phyloP scores from a whole-genome alignment of 768 basidiomycete species.

The Suillus spraguei region DNA sequence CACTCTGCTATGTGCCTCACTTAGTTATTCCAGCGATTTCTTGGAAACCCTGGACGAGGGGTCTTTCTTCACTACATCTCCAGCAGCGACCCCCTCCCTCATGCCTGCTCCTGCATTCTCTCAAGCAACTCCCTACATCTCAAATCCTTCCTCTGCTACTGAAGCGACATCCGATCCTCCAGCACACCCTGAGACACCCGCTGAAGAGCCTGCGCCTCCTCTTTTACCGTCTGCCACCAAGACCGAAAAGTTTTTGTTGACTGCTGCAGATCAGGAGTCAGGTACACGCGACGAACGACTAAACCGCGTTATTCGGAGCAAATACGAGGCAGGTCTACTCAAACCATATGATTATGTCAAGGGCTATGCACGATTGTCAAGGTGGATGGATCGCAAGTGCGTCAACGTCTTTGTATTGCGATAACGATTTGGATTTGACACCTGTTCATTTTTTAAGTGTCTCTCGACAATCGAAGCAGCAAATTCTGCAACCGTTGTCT shows the following conservation, averaged over 20 bases:
- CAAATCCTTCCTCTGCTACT: conserved; percentile 19
- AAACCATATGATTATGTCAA: conserved; percentile 98
- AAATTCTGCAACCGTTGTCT: conserved; percentile 88
- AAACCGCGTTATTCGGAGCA: conserved; percentile 90
- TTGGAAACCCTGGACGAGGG: conserved; percentile 86
- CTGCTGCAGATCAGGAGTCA: conserved; percentile 92
- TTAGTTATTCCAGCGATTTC: conserved; percentile 64
- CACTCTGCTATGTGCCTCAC: neutral
- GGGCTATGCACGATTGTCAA: conserved; percentile 86
- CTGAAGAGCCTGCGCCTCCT: conserved; percentile 45
- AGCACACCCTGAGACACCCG: conserved; percentile 26
- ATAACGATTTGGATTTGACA: neutral
- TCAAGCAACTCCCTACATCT: conserved; percentile 20
- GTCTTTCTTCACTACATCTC: conserved; percentile 71
- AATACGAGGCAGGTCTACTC: conserved; percentile 93
- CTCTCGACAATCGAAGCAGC: conserved; percentile 87
- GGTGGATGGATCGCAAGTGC: conserved; percentile 96
- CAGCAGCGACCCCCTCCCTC: conserved; percentile 51
- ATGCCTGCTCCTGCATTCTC: conserved; percentile 43
- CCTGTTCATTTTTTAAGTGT: conserved; percentile 50
- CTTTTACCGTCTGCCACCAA: conserved; percentile 75
- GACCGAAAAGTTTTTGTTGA: conserved; percentile 88
- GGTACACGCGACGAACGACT: conserved; percentile 90
- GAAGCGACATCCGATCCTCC: conserved; percentile 25
- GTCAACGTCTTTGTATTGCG: conserved; percentile 20